Evolutionary conservation across 768 basidiomycete species (phyloP).

Genomic region (Phanerochaete carnosa): DNA sequence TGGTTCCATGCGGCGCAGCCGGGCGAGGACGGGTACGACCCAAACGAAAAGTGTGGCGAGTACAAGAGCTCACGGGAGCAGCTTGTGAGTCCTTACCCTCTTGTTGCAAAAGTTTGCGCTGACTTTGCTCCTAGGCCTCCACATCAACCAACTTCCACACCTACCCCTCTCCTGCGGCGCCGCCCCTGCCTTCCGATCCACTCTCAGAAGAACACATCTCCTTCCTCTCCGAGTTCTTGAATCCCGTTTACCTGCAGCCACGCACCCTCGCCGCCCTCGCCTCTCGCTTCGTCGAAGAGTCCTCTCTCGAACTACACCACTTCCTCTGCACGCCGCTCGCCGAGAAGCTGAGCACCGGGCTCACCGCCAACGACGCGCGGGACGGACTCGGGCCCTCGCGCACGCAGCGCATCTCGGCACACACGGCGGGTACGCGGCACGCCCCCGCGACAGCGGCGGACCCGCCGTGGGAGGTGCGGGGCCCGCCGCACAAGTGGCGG

Average conservation of each 20-base stretch:
- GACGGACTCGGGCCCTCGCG: conserved; percentile 61
- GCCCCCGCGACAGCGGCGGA: conserved; percentile 26
- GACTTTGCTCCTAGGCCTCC: conserved; percentile 44
- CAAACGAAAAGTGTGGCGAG: conserved; percentile 41
- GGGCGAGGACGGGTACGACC: conserved; percentile 83
- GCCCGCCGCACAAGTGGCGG: conserved; percentile 94
- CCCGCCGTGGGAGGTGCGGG: conserved; percentile 63
- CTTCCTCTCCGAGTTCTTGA: conserved; percentile 83
- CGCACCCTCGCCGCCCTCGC: conserved; percentile 80
- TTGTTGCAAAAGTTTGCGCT: not conserved
- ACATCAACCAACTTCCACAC: conserved; percentile 57
- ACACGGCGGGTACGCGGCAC: conserved; percentile 52
- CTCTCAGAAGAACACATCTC: conserved; percentile 58
- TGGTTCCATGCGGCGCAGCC: conserved; percentile 96
- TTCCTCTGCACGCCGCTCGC: conserved; percentile 77
- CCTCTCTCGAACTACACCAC: conserved; percentile 82
- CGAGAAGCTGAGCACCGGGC: conserved; percentile 56
- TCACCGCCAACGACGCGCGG: conserved; percentile 58
- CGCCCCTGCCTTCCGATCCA: conserved; percentile 46
- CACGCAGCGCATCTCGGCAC: conserved; percentile 54
- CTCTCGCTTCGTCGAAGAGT: conserved; percentile 78
- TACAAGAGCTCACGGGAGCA: conserved; percentile 87
- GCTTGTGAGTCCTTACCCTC: conserved; percentile 57
- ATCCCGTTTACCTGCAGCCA: conserved; percentile 85
- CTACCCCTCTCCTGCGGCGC: conserved; percentile 38